A percentile compares a stretch with the other conserved stretches of the same genome.
These are phyloP conservation scores for Serendipita sp. DNA, from an alignment of 768 basidiomycete species.

Conservation along the genomic window DNA sequence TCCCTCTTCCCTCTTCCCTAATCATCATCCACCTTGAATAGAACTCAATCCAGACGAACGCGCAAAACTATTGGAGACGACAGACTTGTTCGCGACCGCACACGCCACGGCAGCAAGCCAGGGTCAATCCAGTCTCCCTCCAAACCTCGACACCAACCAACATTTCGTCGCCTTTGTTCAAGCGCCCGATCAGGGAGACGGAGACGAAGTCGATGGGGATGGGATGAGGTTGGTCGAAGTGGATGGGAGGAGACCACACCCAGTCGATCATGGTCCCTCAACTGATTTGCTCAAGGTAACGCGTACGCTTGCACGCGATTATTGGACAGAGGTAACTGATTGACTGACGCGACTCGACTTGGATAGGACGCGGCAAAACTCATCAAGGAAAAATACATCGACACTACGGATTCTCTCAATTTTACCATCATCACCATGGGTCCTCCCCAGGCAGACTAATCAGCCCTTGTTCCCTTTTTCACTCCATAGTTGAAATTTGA, in stretches of 20 bases:
- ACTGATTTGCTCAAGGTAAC: conserved; percentile 36
- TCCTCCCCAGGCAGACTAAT: neutral
- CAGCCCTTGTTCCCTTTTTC: neutral
- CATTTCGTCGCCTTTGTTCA: conserved; percentile 82
- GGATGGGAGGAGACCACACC: conserved; percentile 62
- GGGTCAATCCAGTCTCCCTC: conserved; percentile 27
- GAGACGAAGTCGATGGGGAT: conserved; percentile 9
- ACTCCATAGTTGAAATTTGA: too few relatives aligned
- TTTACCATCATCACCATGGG: neutral
- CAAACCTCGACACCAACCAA: conserved; percentile 49
- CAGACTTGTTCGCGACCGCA: conserved; percentile 58
- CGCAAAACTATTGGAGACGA: conserved; percentile 56
- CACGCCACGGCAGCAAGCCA: conserved; percentile 48
- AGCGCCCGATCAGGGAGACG: conserved; percentile 29
- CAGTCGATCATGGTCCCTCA: conserved; percentile 61
- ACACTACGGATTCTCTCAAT: neutral
- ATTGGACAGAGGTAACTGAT: neutral
- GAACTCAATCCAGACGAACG: conserved; percentile 58
- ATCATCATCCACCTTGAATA: conserved; percentile 15
- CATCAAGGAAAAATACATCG: conserved; percentile 42
- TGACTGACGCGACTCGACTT: neutral
- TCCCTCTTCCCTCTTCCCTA: neutral
- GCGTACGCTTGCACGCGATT: conserved; percentile 12
- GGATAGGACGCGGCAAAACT: conserved; percentile 46
- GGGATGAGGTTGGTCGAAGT: conserved; percentile 52